These are phyloP conservation scores for Euclidium syriacum DNA, from an alignment of 345 rosid species.

Conservation along the genomic window DNA sequence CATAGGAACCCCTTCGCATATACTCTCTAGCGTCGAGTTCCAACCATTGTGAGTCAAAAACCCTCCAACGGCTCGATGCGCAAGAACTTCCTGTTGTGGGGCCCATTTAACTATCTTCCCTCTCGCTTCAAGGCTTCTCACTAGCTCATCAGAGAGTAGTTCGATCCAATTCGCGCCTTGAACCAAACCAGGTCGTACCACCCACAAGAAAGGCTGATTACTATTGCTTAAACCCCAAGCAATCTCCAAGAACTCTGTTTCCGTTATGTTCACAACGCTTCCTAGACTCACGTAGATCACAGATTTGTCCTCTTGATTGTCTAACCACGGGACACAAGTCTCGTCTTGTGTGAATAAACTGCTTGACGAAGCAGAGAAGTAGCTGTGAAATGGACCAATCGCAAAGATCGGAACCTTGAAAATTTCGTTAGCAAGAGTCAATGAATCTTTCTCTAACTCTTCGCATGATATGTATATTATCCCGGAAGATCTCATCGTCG, in stretches of 20 bases:
- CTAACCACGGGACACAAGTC: conserved; percentile 44
- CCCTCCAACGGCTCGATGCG: conserved; percentile 22
- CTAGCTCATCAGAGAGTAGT: conserved; percentile 5
- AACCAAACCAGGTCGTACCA: conserved; percentile 28
- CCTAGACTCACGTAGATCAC: conserved; percentile 56
- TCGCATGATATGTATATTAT: conserved; percentile 63
- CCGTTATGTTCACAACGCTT: conserved; percentile 31
- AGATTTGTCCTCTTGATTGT: conserved; percentile 34
- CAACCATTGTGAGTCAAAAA: conserved; percentile 30
- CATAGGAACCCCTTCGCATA: conserved; percentile 34
- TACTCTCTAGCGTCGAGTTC: conserved; percentile 34
- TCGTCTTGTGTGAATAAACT: conserved; percentile 34
- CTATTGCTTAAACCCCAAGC: conserved; percentile 46
- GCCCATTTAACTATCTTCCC: conserved; percentile 38
- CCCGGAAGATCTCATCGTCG: conserved; percentile 31
- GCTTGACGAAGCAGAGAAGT: conserved; percentile 26
- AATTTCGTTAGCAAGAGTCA: conserved; percentile 38
- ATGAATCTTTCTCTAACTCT: conserved; percentile 47
- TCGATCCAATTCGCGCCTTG: conserved; percentile 1
- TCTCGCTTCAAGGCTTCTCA: conserved; percentile 25
- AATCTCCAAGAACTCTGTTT: conserved; percentile 38
- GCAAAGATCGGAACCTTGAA: conserved; percentile 39
- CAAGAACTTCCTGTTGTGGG: conserved; percentile 30
- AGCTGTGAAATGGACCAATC: conserved; percentile 44
- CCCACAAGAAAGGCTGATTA: conserved; percentile 48